These are phyloP conservation scores for Penicillium sp. DNA, from an alignment of 2,329 filamentous ascomycete genomes.

Conservation along the genomic window DNA sequence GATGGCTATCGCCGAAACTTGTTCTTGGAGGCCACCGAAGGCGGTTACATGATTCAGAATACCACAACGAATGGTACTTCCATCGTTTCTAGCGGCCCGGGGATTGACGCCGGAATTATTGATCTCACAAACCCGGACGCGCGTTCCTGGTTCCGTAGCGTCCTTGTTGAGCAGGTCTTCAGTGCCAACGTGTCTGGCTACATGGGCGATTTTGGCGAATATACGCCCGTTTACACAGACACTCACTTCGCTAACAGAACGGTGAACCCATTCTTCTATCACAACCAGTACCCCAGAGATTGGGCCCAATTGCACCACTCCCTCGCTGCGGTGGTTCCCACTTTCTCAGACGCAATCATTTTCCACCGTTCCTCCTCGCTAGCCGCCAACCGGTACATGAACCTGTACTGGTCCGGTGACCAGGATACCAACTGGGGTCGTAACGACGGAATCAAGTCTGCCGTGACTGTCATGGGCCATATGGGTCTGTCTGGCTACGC, in stretches of 20 bases:
- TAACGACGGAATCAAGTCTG: slow-evolving; percentile 38
- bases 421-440: slow-evolving; percentile 35
- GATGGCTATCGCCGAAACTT: slow-evolving; percentile 33
- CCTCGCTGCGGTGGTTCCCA: slow-evolving; percentile 26
- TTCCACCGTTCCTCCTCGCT: slow-evolving; percentile 38
- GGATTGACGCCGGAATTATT: slow-evolving; percentile 37
- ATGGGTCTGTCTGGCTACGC: slow-evolving; percentile 39
- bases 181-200: slow-evolving; percentile 36
- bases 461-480: slow-evolving; percentile 35
- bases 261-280: slow-evolving; percentile 31
- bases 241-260: slow-evolving; percentile 29
- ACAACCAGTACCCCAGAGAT: slow-evolving; percentile 36
- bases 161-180: slow-evolving; percentile 35
- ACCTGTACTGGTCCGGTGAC: slow-evolving; percentile 42
- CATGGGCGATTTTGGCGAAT: slow-evolving; percentile 41
- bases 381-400: slow-evolving; percentile 33
- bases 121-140: slow-evolving; percentile 37
- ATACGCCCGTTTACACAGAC: slow-evolving; percentile 30
- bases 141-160: slow-evolving; percentile 33
- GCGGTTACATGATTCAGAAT: slow-evolving; percentile 35
- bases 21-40: slow-evolving; percentile 31
- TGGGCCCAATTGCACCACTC: slow-evolving; percentile 35
- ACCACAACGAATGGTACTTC: slow-evolving; percentile 33
- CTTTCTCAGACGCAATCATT: slow-evolving; percentile 31
- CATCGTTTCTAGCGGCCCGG: slow-evolving; percentile 37